Base-by-base conservation (phyloP, 1,284 basidiomycete species). In the Phenoliferia sp. region DNA sequence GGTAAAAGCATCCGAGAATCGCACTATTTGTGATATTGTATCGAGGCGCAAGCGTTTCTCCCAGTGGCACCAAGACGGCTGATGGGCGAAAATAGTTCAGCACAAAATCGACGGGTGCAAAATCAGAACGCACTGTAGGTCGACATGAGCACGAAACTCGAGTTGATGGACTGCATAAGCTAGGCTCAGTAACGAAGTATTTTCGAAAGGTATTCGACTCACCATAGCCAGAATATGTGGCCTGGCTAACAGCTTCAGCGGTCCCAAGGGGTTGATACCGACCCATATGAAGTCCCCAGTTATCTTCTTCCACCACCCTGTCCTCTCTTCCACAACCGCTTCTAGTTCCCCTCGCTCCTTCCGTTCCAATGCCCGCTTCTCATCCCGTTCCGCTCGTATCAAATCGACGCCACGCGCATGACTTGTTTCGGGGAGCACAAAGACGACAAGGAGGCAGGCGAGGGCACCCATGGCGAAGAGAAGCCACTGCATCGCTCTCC, bases 341-440 rank as follows among this genome's bases (percentile, higher is more conserved):
- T 22, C 57, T 16, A 17, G 15, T n/a, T 52, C 48, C 7, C 55
- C 32, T 3, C 55, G 29, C 29, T 32, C 78, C 31, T 69, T 71
- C 35, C 76, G 70, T 32, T 72, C 70, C 52, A 72, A 69, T 2
- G 77, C 67, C 0, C 63, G 62, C 22, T 74, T 60, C 64, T 80
- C 78, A 0, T 78, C 67, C 35, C 72, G 69, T 67, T 61, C 39
- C 31, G 74, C 75, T n/a, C 68, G 73, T 12, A 75, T 54, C 61
- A 77, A 81, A 44, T 85, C 84, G 17, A 84, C 79, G 0, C 84
- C 82, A n/a, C 80, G 77, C 80, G 74, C 78, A 73, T 88, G 86
- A 22, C 82, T 83, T 1, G 90, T 91, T 76, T 92, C 90, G 0
- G 90, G 89, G 22, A 90, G 81, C 64, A 84, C 82, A 28, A 85